phyloP scores from a whole-genome alignment of 176 grass and related monocot genomes.

The Triticum dicoccoides region DNA sequence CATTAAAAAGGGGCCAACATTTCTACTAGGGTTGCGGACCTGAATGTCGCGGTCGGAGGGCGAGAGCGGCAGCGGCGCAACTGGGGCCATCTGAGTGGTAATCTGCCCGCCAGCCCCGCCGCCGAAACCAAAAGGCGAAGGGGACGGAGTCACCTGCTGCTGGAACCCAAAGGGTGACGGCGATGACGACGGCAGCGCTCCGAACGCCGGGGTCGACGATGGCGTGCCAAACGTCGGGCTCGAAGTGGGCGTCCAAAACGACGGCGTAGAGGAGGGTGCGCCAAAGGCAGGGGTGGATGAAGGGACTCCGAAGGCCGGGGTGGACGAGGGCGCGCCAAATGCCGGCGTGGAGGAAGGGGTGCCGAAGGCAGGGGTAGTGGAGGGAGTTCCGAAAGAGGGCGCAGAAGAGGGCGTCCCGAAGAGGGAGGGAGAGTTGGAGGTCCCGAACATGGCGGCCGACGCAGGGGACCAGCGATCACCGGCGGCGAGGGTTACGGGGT shows the following conservation, averaged over 20 bases:
- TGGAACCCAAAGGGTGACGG: constrained; percentile 51
- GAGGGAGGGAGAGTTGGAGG: constrained; percentile 1
- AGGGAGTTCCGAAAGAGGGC: not conserved
- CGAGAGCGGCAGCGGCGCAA: constrained; percentile 69
- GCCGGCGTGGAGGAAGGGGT: constrained; percentile 7
- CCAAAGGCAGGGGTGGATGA: constrained; percentile 25
- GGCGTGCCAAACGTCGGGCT: constrained; percentile 36
- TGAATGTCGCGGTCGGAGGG: constrained; percentile 91
- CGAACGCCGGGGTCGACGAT: constrained; percentile 40
- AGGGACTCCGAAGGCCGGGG: constrained; percentile 13
- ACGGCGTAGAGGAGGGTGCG: constrained; percentile 1
- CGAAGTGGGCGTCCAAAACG: constrained; percentile 42
- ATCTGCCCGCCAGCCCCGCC: constrained; percentile 52
- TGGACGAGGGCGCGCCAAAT: constrained; percentile 20
- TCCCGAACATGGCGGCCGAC: constrained; percentile 4
- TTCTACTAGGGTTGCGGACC: constrained; percentile 30
- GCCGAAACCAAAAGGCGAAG: constrained; percentile 50
- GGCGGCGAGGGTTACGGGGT: constrained; percentile 9
- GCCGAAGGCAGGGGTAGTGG: constrained; percentile 33
- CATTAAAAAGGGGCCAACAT: not conserved
- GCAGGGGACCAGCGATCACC: constrained; percentile 1
- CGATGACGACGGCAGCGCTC: constrained; percentile 18
- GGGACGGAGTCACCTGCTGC: constrained; percentile 46
- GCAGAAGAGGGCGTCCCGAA: constrained; percentile 28
- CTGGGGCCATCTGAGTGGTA: constrained; percentile 96